phyloP scores from a whole-genome alignment of 192 early-diverging fungal genomes.

The Coemansia sp. region DNA sequence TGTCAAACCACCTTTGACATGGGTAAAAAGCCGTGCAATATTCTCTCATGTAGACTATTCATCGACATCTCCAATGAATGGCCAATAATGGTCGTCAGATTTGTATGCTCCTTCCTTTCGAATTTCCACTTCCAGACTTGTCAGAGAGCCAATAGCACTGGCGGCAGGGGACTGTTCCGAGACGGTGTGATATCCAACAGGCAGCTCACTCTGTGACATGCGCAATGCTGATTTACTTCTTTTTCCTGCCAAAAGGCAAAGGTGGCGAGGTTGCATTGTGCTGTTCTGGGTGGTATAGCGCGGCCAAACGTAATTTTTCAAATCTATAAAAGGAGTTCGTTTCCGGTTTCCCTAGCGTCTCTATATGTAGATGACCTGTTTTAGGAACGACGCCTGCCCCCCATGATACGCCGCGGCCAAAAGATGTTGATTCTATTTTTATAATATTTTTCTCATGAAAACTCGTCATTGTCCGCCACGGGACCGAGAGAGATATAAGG shows the following conservation, averaged over 20 bases:
- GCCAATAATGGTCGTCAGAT: not conserved
- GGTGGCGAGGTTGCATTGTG: not conserved
- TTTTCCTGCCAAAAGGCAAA: not conserved
- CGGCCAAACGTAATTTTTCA: not conserved
- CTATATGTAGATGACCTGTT: conserved; percentile 1
- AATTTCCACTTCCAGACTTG: not conserved
- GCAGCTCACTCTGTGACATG: not conserved
- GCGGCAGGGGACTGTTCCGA: not conserved
- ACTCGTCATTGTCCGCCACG: not conserved
- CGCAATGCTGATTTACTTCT: not conserved
- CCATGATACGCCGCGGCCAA: conserved; percentile 1
- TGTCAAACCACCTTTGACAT: not conserved
- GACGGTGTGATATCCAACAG: not conserved
- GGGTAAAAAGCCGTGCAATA: not conserved
- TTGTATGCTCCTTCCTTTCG: not conserved
- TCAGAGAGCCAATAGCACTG: not conserved
- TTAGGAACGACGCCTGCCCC: not conserved
- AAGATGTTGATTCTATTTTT: not conserved
- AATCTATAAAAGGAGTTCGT: not conserved
- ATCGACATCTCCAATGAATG: not conserved
- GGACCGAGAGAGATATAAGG: not conserved
- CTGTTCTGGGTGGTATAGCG: not conserved
- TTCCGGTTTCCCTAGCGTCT: conserved; percentile 5
- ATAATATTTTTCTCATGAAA: not conserved
- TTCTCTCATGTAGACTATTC: not conserved